Evolutionary conservation across 805 yeast genomes (phyloP).

Genomic region (Barnettozyma sucrosica): DNA sequence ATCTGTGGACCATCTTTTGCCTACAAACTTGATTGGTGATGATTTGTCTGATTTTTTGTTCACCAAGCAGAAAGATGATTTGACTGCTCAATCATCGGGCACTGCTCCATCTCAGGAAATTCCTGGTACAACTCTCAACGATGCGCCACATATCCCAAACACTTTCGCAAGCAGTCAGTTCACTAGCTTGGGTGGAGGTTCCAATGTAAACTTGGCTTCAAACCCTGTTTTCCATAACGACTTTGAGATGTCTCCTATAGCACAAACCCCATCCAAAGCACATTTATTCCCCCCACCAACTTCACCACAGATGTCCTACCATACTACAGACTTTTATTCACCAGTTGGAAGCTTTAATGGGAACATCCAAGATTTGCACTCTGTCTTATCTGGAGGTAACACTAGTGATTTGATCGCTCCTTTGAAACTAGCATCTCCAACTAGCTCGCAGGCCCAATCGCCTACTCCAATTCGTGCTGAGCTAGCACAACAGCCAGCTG

Average conservation of each 20-base stretch:
- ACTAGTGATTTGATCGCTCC: slow-evolving; percentile 8
- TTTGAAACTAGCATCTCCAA: slow-evolving; percentile 6
- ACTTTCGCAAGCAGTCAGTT: slow-evolving; percentile 1
- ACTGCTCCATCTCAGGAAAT: slow-evolving; percentile 3
- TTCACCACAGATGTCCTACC: slow-evolving; percentile 10
- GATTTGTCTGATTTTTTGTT: slow-evolving; percentile 16
- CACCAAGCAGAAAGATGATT: background rate
- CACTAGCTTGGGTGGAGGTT: slow-evolving; percentile 9
- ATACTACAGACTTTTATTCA: slow-evolving; percentile 16
- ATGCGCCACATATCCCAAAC: background rate
- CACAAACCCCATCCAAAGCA: background rate
- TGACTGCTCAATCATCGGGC: background rate
- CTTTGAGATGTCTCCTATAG: slow-evolving; percentile 12
- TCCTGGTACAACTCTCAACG: background rate
- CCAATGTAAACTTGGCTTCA: slow-evolving; percentile 12
- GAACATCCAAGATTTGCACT: slow-evolving; percentile 18
- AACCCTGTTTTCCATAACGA: slow-evolving; percentile 17
- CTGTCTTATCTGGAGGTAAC: slow-evolving; percentile 22
- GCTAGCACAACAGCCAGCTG: background rate
- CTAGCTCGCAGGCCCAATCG: slow-evolving; percentile 13
- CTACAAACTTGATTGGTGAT: slow-evolving; percentile 29
- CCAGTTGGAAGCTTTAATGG: slow-evolving; percentile 11
- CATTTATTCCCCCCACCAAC: slow-evolving; percentile 2
- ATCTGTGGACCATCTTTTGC: slow-evolving; percentile 31
- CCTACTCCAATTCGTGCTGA: slow-evolving; percentile 2